Evolutionary conservation across 148 eudicot genomes (phyloP).

Genomic region (Gaultheria prostrata): DNA sequence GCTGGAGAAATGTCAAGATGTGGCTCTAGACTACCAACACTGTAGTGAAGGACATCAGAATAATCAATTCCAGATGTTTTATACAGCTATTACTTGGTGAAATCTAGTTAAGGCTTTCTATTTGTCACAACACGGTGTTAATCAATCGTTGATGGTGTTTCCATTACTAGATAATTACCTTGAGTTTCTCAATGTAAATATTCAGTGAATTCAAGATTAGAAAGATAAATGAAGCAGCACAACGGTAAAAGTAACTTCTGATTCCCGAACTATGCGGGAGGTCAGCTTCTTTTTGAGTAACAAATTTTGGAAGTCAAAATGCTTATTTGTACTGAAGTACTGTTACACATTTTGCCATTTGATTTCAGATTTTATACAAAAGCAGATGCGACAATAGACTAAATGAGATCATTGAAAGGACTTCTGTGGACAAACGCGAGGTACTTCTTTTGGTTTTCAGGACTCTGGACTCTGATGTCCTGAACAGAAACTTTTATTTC

Average conservation of each 20-base stretch:
- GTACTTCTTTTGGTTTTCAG: slow-evolving; percentile 30
- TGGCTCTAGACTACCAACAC: background rate
- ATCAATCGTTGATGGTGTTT: background rate
- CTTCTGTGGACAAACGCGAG: slow-evolving; percentile 80
- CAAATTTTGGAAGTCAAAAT: background rate
- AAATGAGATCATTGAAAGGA: slow-evolving; percentile 85
- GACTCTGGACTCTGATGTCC: background rate
- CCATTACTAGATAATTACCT: background rate
- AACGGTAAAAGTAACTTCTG: background rate
- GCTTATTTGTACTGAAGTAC: background rate
- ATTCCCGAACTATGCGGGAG: background rate
- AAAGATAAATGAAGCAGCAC: background rate
- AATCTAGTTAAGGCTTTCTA: background rate
- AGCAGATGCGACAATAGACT: slow-evolving; percentile 91
- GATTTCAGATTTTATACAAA: slow-evolving; percentile 80
- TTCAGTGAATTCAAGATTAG: background rate
- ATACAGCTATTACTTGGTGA: background rate
- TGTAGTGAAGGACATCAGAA: background rate
- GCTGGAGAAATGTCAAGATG: background rate
- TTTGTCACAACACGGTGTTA: background rate
- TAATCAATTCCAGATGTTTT: background rate
- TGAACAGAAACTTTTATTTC: slow-evolving; percentile 2
- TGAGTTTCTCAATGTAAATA: background rate
- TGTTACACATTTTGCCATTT: slow-evolving; percentile 19
- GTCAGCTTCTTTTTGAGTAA: slow-evolving; percentile 3